Conservation (phyloP, 2,329 filamentous ascomycete species). For the Berkeleyomyces basicola region DNA sequence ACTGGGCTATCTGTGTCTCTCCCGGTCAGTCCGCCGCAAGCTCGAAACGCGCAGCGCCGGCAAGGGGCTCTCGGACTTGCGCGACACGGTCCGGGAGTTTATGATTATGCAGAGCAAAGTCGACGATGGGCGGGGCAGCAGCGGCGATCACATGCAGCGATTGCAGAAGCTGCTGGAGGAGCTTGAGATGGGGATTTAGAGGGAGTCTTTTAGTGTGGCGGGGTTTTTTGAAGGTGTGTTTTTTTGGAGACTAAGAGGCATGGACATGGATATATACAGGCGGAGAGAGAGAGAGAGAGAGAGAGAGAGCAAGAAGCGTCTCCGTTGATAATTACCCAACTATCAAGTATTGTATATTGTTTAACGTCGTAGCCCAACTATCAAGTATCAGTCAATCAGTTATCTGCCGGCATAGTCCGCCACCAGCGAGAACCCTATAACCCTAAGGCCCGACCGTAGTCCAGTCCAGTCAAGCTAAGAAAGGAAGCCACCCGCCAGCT, state of each 20-base stretch:
- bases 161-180: slow-evolving; percentile 24
- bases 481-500: too few species aligned
- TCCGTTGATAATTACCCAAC: not conserved
- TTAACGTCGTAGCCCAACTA: too few species aligned
- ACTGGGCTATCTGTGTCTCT: slow-evolving; percentile 62
- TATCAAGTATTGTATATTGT: too few species aligned
- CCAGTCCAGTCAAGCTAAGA: too few species aligned
- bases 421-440: too few species aligned
- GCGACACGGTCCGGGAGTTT: slow-evolving; percentile 39
- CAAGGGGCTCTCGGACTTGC: slow-evolving; percentile 28
- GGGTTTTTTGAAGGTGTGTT: too few species aligned
- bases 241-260: too few species aligned
- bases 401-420: too few species aligned
- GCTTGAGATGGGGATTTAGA: slow-evolving; percentile 16
- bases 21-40: slow-evolving; percentile 26
- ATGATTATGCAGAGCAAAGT: slow-evolving; percentile 34
- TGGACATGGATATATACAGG: too few species aligned
- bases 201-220: too few species aligned
- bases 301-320: not conserved
- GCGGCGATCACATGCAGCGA: slow-evolving; percentile 21
- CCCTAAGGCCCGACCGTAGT: too few species aligned
- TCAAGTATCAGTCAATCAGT: too few species aligned
- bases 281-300: not conserved
- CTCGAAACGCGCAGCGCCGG: slow-evolving; percentile 27
- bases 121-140: slow-evolving; percentile 23